Percentiles rank a stretch among this genome's conserved stretches.
These are phyloP conservation scores for Fusarium sp. DNA, from an alignment of 2,329 filamentous ascomycete species.

Conservation along the genomic window DNA sequence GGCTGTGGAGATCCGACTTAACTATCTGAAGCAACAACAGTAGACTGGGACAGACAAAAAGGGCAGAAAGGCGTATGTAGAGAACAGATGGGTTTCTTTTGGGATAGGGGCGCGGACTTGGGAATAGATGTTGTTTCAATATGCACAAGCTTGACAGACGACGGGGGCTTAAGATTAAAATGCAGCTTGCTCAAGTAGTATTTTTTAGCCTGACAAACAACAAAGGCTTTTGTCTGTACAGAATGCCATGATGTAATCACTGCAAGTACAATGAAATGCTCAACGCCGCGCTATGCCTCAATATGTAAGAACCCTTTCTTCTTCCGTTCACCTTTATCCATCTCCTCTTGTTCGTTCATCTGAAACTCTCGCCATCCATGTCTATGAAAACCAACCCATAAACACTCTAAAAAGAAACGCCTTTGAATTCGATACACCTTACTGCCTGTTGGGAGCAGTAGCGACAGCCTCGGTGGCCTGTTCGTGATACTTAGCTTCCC, in stretches of 20 bases:
- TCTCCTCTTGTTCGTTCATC: neutral
- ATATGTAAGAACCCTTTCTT: slow-evolving; percentile 23
- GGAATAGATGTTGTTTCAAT: slow-evolving; percentile 23
- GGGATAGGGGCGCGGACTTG: slow-evolving; percentile 13
- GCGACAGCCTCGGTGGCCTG: slow-evolving; percentile 35
- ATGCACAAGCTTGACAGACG: neutral
- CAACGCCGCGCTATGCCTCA: slow-evolving; percentile 52
- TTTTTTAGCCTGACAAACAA: slow-evolving; percentile 32
- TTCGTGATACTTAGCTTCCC: slow-evolving; percentile 47
- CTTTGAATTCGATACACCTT: slow-evolving; percentile 31
- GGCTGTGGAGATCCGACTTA: slow-evolving; percentile 85
- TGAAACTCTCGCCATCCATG: neutral
- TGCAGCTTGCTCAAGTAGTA: slow-evolving; percentile 22
- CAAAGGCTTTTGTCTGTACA: slow-evolving; percentile 38
- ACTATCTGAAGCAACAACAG: slow-evolving; percentile 57
- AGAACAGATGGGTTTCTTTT: slow-evolving; percentile 17
- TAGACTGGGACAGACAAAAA: slow-evolving; percentile 27
- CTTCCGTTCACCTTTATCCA: neutral
- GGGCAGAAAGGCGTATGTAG: slow-evolving; percentile 23
- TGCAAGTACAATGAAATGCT: slow-evolving; percentile 39
- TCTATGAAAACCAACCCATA: slow-evolving; percentile 12
- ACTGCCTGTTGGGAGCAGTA: slow-evolving; percentile 19
- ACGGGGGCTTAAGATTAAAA: neutral
- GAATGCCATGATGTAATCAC: slow-evolving; percentile 31
- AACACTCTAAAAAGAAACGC: slow-evolving; percentile 3